Base-by-base conservation (phyloP, 257 asterid species). In the Nyctanthes arbortristis region DNA sequence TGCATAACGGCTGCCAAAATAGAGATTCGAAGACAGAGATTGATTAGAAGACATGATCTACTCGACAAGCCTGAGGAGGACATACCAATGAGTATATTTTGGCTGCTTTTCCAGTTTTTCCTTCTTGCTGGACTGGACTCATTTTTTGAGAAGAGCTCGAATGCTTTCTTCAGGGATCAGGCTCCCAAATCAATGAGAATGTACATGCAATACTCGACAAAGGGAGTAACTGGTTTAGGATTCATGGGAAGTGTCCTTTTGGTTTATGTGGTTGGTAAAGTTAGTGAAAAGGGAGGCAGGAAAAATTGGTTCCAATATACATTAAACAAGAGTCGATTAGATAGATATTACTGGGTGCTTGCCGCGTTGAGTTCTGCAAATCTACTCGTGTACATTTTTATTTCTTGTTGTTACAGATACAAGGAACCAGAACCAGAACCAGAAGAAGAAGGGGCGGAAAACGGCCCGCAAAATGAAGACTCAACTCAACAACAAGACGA, bases 1-100 rank as follows among this genome's bases (percentile, higher is more conserved):
- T 79, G 82, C 34, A 45, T 79, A 4, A 62, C 68, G 0, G 82
- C 87, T 36, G 73, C 82, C 1, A 35, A 9, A 56, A 70, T 82
- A 1, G 87, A 82, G 35, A 36, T 61, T n/a, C 65, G 45, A 32
- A 79, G 87, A 32, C 40, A 70, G 0, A 8, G 22, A 10, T 75
- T 71, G 25, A 52, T 79, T 8, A 56, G 16, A 39, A 25, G 18
- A 9, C 57, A 67, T 4, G 75, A 63, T 16, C 63, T 82, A 32
- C 29, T 70, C 1, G 59, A 74, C 35, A 73, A 78, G 54, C 75
- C 76, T 0, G 72, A 68, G 0, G 75, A 67, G 0, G 32, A 31
- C 1, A 68, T 79, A 5, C 87, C 80, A 2, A 63, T 79, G 79
- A 68, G 63, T 3, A 75, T 67, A 9, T 79, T 70, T 54, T 68